Evolutionary conservation across 257 asterid species (phyloP), one percentile per base, ranked within the genome.

Genomic region (Lantana camara): DNA sequence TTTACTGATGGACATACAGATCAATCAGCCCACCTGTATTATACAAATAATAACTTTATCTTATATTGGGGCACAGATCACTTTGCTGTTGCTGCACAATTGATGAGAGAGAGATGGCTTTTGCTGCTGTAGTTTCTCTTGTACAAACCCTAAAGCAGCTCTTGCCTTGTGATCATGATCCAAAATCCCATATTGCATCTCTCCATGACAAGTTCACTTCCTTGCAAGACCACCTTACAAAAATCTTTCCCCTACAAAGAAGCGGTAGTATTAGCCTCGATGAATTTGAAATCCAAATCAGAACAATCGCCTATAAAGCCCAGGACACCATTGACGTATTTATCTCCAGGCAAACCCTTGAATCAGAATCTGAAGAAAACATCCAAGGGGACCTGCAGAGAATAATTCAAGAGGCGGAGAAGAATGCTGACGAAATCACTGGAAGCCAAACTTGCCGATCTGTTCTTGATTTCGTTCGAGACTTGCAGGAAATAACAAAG

Each of bases 41-140:
- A n/a, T n/a, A n/a, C n/a, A n/a, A n/a, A n/a, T n/a, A n/a, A n/a
- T n/a, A n/a, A n/a, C n/a, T n/a, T n/a, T n/a, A n/a, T n/a, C n/a
- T n/a, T n/a, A n/a, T n/a, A n/a, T n/a, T n/a, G n/a, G n/a, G n/a
- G n/a, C n/a, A n/a, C n/a, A n/a, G n/a, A n/a, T n/a, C n/a, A n/a
- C n/a, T n/a, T n/a, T n/a, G n/a, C n/a, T n/a, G n/a, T n/a, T n/a
- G n/a, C n/a, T n/a, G n/a, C n/a, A n/a, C n/a, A n/a, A n/a, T n/a
- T n/a, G n/a, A n/a, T n/a, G n/a, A n/a, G n/a, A n/a, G n/a, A n/a
- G n/a, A n/a, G n/a, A 71, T 76, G 77, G 77, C 75, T 62, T 68
- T 71, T 21, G 70, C 75, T 7, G 81, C 78, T 51, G 47, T 76
- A 19, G 81, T 61, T 49, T 76, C 75, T 50, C 56, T 76, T 9